Evolutionary conservation across 768 basidiomycete genomes (phyloP).

Genomic region (Boletus sp.): DNA sequence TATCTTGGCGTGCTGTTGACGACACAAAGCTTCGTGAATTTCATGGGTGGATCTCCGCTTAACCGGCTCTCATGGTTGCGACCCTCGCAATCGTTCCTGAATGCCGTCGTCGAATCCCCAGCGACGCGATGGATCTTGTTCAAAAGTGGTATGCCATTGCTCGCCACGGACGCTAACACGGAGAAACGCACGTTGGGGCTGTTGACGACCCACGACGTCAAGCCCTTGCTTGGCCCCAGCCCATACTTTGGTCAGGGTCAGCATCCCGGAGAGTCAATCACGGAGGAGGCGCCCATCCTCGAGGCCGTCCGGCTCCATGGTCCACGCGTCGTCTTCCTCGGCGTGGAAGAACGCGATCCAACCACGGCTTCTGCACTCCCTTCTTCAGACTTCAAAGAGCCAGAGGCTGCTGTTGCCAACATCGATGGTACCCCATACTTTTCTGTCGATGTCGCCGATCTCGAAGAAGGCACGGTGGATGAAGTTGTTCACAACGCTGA

Average conservation of each 20-base stretch:
- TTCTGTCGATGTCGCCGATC: conserved; percentile 66
- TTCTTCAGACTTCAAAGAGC: conserved; percentile 60
- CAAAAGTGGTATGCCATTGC: conserved; percentile 67
- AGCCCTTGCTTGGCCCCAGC: conserved; percentile 58
- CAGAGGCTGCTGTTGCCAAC: conserved; percentile 50
- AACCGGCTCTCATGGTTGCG: conserved; percentile 84
- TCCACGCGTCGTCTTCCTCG: conserved; percentile 71
- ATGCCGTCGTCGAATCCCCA: conserved; percentile 57
- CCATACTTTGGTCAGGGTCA: conserved; percentile 74
- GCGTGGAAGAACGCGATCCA: conserved; percentile 59
- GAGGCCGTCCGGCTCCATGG: conserved; percentile 61
- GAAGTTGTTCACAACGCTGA: conserved; percentile 39
- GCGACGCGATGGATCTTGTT: conserved; percentile 77
- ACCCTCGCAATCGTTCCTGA: conserved; percentile 70
- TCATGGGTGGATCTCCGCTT: conserved; percentile 61
- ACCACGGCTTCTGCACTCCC: conserved; percentile 50
- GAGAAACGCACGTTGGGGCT: conserved; percentile 44
- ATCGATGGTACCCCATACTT: conserved; percentile 85
- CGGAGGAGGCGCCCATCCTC: conserved; percentile 30
- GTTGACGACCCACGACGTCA: conserved; percentile 59
- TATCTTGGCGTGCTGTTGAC: background rate
- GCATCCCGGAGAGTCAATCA: conserved; percentile 33
- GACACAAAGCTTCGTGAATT: conserved; percentile 42
- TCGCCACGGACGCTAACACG: conserved; percentile 34
- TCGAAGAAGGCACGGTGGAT: conserved; percentile 43